Base-by-base conservation (phyloP, 331 rosid species). In the Rhamnella rubrinervis region DNA sequence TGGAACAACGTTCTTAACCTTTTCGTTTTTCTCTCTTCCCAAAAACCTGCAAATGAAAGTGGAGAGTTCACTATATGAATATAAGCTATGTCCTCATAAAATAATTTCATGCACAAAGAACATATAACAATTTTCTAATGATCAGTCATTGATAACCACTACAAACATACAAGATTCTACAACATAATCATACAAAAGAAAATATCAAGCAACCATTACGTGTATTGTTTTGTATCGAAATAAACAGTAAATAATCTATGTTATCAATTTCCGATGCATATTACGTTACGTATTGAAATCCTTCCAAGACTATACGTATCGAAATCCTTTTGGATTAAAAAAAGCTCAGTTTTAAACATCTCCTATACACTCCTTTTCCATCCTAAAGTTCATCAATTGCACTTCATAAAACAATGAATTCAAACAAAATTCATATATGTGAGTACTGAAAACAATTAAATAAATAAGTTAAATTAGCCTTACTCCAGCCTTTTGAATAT, bases 401-500 rank as follows among this genome's bases (percentile, higher is more conserved):
- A n/a, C n/a, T 63, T 44, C 49, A 44, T 65, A 76, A 4, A 61
- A 31, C 7, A 6, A 37, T 23, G 20, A 59, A 41, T 40, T 38
- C 23, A 15, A 1, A 25, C 37, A 49, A 23, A 15, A 71, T 21
- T 19, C 25, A 53, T 1, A 53, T 4, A n/a, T 18, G 20, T 55
- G 2, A n/a, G 2, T 55, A 56, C 50, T 20, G 20, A 46, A 17
- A 61, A 55, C 40, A 38, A 1, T 20, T 21, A 12, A 41, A 49
- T n/a, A 58, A 53, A 38, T 28, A 56, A n/a, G 4, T 61, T 18
- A 53, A 53, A 53, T 17, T 52, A 12, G 21, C 62, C 98, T 84
- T 87, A 88, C 98, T 85, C 82, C 70, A 89, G 80, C 83, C 80
- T 91, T 88, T 83, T 60, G 67, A 86, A 73, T 44, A 89, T 44